phyloP scores from a whole-genome alignment of 305 asterid species.

The Striga hermonthica region DNA sequence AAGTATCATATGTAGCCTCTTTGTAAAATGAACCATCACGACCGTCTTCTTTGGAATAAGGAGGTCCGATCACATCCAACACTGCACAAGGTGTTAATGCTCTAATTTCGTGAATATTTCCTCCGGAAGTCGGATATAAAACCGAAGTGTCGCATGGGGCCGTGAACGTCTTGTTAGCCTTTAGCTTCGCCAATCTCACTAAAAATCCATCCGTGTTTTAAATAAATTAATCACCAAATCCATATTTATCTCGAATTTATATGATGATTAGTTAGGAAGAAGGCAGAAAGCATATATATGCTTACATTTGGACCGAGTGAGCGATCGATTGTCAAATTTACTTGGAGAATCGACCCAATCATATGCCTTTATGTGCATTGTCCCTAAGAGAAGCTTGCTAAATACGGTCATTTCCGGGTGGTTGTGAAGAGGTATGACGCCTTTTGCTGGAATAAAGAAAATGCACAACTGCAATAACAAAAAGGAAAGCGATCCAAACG shows the following conservation, averaged over 20 bases:
- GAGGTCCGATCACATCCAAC: constrained; percentile 82
- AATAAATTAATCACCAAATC: neutral
- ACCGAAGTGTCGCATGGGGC: constrained; percentile 69
- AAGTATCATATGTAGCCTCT: constrained; percentile 39
- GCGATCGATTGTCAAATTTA: constrained; percentile 2
- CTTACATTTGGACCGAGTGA: constrained; percentile 35
- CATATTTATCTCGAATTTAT: neutral
- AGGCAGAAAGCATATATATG: neutral
- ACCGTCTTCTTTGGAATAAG: constrained; percentile 67
- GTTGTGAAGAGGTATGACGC: constrained; percentile 88
- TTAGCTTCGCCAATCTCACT: constrained; percentile 60
- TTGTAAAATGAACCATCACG: constrained; percentile 62
- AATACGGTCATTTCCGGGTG: constrained; percentile 95
- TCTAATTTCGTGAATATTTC: constrained; percentile 72
- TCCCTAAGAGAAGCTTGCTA: constrained; percentile 85
- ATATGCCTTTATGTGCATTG: constrained; percentile 82
- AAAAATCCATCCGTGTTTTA: constrained; percentile 28
- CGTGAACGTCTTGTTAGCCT: constrained; percentile 45
- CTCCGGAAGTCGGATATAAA: constrained; percentile 79
- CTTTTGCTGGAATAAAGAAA: constrained; percentile 71
- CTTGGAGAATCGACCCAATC: constrained; percentile 56
- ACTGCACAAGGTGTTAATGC: constrained; percentile 83
- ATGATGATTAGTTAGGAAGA: constrained; percentile 2
- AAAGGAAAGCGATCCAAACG: too few species aligned
- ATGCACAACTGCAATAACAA: constrained; percentile 56